phyloP scores from a whole-genome alignment of 148 eudicot species.

The Cornus suecica region DNA sequence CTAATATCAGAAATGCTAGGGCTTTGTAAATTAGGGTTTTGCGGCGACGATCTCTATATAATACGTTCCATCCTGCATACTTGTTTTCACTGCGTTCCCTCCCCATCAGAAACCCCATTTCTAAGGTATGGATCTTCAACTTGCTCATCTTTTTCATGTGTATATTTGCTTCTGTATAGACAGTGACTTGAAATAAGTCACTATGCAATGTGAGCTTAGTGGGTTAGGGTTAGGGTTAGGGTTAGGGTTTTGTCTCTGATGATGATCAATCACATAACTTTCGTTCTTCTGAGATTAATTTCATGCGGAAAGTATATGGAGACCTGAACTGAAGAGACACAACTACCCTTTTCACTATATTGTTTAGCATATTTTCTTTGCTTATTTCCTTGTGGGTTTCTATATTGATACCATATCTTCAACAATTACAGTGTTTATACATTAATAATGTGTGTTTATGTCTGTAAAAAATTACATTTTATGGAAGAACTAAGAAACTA shows the following conservation, averaged over 20 bases:
- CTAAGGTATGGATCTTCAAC: too few relatives aligned
- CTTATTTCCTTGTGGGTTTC: background rate
- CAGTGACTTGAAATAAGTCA: too few relatives aligned
- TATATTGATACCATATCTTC: background rate
- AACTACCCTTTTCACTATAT: background rate
- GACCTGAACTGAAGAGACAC: conserved; percentile 22
- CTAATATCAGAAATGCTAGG: too few relatives aligned
- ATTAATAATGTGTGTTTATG: background rate
- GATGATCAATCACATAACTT: conserved; percentile 11
- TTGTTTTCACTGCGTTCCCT: too few relatives aligned
- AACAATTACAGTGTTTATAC: background rate
- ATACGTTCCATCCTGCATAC: too few relatives aligned
- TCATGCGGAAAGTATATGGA: conserved; percentile 14
- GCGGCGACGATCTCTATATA: too few relatives aligned
- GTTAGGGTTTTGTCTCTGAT: conserved; percentile 1
- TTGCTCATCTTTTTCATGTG: too few relatives aligned
- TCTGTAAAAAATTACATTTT: background rate
- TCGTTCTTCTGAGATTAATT: conserved; percentile 16
- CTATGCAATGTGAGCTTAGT: background rate
- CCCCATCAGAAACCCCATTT: too few relatives aligned
- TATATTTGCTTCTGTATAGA: too few relatives aligned
- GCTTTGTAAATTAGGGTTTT: too few relatives aligned
- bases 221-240: too few relatives aligned
- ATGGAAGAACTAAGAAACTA: background rate
- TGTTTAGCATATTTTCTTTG: background rate